Percentiles rank a stretch among this genome's conserved stretches.
Conservation (phyloP, 2,329 filamentous ascomycete genomes). For the Talaromyces funiculosus region DNA sequence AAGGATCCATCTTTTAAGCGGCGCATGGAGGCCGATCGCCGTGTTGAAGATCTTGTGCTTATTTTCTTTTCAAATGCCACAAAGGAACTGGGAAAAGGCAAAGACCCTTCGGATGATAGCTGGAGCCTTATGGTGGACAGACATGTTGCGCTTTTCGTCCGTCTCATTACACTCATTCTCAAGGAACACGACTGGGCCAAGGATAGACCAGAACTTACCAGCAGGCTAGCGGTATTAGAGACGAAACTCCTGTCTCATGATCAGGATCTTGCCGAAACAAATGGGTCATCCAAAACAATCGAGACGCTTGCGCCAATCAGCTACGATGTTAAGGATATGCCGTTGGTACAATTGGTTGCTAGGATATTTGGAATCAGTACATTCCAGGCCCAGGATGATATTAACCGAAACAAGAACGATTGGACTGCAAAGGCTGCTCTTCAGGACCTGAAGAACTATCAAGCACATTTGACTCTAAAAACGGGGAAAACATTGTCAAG, state of each 20-base stretch:
- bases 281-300: constrained; percentile 59
- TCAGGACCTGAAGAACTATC: constrained; percentile 87
- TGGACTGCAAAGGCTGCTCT: constrained; percentile 94
- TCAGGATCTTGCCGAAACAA: constrained; percentile 69
- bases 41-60: constrained; percentile 84
- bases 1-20: constrained; percentile 84
- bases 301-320: constrained; percentile 79
- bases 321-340: constrained; percentile 96
- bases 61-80: constrained; percentile 96
- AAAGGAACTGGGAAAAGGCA: constrained; percentile 77
- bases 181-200: constrained; percentile 78
- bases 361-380: constrained; percentile 77
- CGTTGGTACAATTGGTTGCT: constrained; percentile 79
- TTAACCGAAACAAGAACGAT: constrained; percentile 69
- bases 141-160: constrained; percentile 89
- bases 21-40: constrained; percentile 86
- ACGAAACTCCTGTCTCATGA: constrained; percentile 92
- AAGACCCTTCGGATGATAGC: constrained; percentile 70
- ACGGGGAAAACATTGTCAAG: constrained; percentile 69
- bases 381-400: constrained; percentile 76
- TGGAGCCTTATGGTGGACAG: constrained; percentile 92
- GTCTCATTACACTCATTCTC: constrained; percentile 73
- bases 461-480: constrained; percentile 77
- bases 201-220: constrained; percentile 78
- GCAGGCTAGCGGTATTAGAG: constrained; percentile 73